phyloP scores from a whole-genome alignment of 148 eudicot genomes.

The Camellia sinensis region DNA sequence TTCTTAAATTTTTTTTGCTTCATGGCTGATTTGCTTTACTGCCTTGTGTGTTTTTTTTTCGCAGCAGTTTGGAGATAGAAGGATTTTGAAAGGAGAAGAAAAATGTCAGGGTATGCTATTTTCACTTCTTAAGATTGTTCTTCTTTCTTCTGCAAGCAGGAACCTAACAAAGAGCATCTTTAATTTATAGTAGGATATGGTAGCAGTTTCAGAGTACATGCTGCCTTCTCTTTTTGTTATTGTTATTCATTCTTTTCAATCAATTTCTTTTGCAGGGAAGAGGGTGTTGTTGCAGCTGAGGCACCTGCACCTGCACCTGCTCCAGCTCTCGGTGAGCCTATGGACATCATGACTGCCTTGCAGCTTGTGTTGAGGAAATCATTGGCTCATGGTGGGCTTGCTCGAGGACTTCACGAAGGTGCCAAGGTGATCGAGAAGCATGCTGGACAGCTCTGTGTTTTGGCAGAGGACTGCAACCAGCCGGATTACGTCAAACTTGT shows the following conservation, averaged over 20 bases:
- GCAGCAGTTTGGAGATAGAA: constrained; percentile 11
- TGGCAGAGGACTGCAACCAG: constrained; percentile 62
- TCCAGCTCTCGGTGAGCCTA: constrained; percentile 51
- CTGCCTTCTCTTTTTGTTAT: background rate
- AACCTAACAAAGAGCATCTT: background rate
- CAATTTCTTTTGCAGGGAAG: constrained; percentile 36
- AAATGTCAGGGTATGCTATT: constrained; percentile 27
- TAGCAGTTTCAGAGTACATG: too few relatives aligned
- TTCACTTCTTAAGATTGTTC: background rate
- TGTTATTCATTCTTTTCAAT: background rate
- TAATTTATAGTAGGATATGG: background rate
- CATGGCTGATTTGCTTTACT: background rate
- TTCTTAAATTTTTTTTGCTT: background rate
- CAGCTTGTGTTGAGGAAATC: constrained; percentile 51
- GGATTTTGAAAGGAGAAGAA: constrained; percentile 14
- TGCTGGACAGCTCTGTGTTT: constrained; percentile 44
- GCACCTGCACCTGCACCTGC: constrained; percentile 33
- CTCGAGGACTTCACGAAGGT: constrained; percentile 50
- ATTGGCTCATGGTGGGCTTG: constrained; percentile 50
- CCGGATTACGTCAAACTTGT: constrained; percentile 49
- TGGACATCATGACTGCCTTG: constrained; percentile 53
- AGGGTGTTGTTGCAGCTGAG: constrained; percentile 35
- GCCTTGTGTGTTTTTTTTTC: background rate
- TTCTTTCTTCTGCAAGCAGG: background rate
- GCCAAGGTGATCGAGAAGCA: constrained; percentile 57